phyloP scores from a whole-genome alignment of 257 asterid species.

The Eustoma russellianum region DNA sequence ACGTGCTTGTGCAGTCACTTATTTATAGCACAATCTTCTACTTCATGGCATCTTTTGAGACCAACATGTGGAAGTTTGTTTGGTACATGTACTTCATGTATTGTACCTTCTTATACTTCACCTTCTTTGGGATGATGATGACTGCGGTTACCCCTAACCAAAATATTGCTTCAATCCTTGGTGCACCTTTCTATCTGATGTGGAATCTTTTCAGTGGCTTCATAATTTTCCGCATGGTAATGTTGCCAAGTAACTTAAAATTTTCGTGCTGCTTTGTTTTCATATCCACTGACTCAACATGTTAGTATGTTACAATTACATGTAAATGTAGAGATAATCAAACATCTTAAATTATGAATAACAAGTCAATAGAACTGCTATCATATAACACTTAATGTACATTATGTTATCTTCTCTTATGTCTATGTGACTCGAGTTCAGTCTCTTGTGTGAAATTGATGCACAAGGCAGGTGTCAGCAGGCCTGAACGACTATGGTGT shows the following conservation, averaged over 20 bases:
- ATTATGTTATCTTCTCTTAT: too few relatives aligned
- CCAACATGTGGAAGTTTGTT: conserved; percentile 44
- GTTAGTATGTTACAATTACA: neutral
- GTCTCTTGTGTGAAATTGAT: too few relatives aligned
- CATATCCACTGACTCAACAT: neutral
- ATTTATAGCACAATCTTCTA: conserved; percentile 65
- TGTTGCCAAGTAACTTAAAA: neutral
- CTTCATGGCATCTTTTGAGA: conserved; percentile 66
- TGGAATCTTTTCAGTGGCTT: conserved; percentile 98
- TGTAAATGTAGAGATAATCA: too few relatives aligned
- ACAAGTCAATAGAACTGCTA: too few relatives aligned
- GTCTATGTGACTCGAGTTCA: too few relatives aligned
- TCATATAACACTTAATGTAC: too few relatives aligned
- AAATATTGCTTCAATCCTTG: conserved; percentile 69
- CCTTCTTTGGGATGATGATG: conserved; percentile 92
- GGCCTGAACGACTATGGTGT: too few relatives aligned
- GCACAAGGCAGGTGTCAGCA: too few relatives aligned
- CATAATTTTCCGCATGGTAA: conserved; percentile 84
- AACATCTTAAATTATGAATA: too few relatives aligned
- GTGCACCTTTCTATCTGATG: conserved; percentile 87
- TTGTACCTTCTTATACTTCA: conserved; percentile 75
- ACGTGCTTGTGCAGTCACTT: conserved; percentile 58
- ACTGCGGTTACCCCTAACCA: conserved; percentile 89
- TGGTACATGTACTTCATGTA: conserved; percentile 69
- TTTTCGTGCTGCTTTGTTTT: neutral